phyloP scores from a whole-genome alignment of 108 stramenopile genomes.

The Cyclotella baltica region DNA sequence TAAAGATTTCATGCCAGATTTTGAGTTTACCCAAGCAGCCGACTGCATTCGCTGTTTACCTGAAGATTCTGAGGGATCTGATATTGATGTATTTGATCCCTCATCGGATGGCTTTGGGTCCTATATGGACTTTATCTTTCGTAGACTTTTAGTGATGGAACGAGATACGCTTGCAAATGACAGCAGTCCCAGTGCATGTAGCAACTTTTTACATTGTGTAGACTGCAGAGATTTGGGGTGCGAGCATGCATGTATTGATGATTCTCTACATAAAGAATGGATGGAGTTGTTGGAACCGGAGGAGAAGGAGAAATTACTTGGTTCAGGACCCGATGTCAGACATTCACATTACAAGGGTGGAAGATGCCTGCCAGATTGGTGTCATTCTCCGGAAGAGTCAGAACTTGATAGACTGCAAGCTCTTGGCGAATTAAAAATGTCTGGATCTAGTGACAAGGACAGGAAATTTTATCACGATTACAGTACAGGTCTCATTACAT shows the following conservation, averaged over 20 bases:
- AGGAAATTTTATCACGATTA: constrained; percentile 21
- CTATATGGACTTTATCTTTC: constrained; percentile 47
- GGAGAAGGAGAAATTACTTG: constrained; percentile 25
- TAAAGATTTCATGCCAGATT: constrained; percentile 32
- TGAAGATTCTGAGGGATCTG: constrained; percentile 40
- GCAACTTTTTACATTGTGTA: constrained; percentile 41
- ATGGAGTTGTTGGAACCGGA: constrained; percentile 42
- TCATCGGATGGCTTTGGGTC: constrained; percentile 52
- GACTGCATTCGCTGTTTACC: constrained; percentile 48
- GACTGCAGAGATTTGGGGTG: constrained; percentile 52
- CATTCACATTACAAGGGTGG: constrained; percentile 21
- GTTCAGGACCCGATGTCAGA: background rate
- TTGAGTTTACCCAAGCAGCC: constrained; percentile 23
- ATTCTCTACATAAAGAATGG: constrained; percentile 38
- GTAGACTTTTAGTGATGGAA: constrained; percentile 37
- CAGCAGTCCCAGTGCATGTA: background rate
- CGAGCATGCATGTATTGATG: constrained; percentile 42
- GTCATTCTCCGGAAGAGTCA: constrained; percentile 32
- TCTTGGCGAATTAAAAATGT: constrained; percentile 13
- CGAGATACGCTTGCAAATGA: background rate
- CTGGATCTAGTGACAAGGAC: constrained; percentile 14
- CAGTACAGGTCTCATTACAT: constrained; percentile 37
- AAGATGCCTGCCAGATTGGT: constrained; percentile 35
- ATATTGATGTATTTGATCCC: constrained; percentile 43
- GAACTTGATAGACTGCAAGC: constrained; percentile 27